Percentiles rank a stretch among this genome's conserved stretches.
These are phyloP conservation scores for Arthrobotrys iridis DNA, from an alignment of 2,329 filamentous ascomycete genomes.

Conservation along the genomic window DNA sequence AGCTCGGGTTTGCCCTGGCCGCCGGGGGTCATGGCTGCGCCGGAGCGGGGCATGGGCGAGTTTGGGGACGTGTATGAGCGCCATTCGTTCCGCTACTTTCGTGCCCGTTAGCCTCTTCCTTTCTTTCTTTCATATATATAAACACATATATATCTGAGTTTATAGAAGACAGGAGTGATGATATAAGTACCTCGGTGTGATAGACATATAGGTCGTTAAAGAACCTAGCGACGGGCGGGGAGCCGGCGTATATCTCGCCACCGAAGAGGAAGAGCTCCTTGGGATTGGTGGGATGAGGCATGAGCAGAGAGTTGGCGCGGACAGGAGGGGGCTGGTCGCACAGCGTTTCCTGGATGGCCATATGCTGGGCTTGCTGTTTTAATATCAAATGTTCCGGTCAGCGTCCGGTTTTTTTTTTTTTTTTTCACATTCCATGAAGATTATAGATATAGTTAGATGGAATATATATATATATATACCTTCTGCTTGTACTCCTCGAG, in stretches of 20 bases:
- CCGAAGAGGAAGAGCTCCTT: slow-evolving; percentile 89
- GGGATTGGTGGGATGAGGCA: slow-evolving; percentile 81
- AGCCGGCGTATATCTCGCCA: slow-evolving; percentile 95
- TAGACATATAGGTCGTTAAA: slow-evolving; percentile 75
- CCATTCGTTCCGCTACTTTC: slow-evolving; percentile 78
- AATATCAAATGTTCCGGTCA: not conserved
- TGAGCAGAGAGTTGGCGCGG: slow-evolving; percentile 80
- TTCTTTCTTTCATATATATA: too few species aligned
- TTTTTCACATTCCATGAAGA: too few species aligned
- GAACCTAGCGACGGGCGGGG: slow-evolving; percentile 72
- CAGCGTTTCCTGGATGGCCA: slow-evolving; percentile 87
- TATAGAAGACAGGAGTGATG: slow-evolving; percentile 67
- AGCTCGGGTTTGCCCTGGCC: slow-evolving; percentile 81
- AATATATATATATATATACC: slow-evolving; percentile 47
- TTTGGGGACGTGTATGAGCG: slow-evolving; percentile 89
- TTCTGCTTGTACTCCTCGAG: slow-evolving; percentile 89
- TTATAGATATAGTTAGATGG: not conserved
- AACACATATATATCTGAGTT: too few species aligned
- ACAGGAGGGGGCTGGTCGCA: slow-evolving; percentile 77
- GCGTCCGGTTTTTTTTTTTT: not conserved
- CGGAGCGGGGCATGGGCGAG: slow-evolving; percentile 85
- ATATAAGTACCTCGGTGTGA: slow-evolving; percentile 64
- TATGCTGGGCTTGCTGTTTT: slow-evolving; percentile 82
- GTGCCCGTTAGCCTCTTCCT: not conserved
- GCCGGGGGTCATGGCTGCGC: slow-evolving; percentile 84